Conservation (phyloP, 2,329 filamentous ascomycete genomes). For the Aspergillus transmontanensis region DNA sequence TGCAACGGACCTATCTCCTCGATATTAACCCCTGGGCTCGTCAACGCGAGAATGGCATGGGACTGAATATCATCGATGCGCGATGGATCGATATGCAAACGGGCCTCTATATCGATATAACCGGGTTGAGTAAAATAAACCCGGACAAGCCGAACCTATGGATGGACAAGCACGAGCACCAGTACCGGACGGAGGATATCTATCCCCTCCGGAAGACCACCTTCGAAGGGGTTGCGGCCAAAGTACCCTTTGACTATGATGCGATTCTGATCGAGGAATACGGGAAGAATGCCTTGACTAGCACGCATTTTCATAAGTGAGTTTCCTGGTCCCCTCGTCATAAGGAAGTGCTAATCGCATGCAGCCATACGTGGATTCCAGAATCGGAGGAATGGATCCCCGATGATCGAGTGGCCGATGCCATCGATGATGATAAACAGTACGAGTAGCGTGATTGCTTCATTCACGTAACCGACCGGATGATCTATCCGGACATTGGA, state of each 20-base stretch:
- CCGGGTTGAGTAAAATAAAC: slow-evolving; percentile 70
- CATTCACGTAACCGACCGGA: not conserved
- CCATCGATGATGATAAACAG: slow-evolving; percentile 11
- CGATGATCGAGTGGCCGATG: slow-evolving; percentile 23
- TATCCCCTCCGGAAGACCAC: slow-evolving; percentile 73
- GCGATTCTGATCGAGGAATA: slow-evolving; percentile 45
- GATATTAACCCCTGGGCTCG: slow-evolving; percentile 74
- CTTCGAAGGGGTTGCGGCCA: slow-evolving; percentile 73
- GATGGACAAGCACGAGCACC: slow-evolving; percentile 80
- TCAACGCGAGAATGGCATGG: slow-evolving; percentile 64
- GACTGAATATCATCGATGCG: slow-evolving; percentile 79
- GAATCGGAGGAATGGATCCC: slow-evolving; percentile 37
- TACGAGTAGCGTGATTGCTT: slow-evolving; percentile 10
- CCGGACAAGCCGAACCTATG: slow-evolving; percentile 65
- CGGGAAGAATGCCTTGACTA: slow-evolving; percentile 35
- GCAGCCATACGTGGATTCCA: slow-evolving; percentile 43
- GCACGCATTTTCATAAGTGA: slow-evolving; percentile 41
- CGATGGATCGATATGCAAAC: slow-evolving; percentile 78
- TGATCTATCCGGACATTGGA: not conserved
- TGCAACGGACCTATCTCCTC: slow-evolving; percentile 64
- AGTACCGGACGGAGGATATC: slow-evolving; percentile 69
- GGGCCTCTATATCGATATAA: slow-evolving; percentile 83
- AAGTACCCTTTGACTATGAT: slow-evolving; percentile 60
- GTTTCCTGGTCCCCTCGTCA: slow-evolving; percentile 9
- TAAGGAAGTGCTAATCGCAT: slow-evolving; percentile 15